Percentiles rank a stretch among this genome's conserved stretches.
phyloP scores from a whole-genome alignment of 768 basidiomycete genomes.

The Lactarius vividus region DNA sequence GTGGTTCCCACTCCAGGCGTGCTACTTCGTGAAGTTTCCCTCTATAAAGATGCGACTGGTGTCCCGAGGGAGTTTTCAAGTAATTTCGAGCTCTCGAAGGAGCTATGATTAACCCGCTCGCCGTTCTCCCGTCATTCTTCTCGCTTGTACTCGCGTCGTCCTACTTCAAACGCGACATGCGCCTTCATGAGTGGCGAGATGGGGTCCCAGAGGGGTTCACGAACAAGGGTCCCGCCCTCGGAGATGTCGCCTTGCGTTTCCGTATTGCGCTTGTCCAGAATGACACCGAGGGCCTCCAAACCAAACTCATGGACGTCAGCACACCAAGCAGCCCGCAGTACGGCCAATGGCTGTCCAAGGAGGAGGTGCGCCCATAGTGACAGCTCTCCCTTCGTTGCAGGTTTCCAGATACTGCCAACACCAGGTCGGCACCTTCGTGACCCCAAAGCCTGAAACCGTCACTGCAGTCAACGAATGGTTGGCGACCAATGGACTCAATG shows the following conservation, averaged over 20 bases:
- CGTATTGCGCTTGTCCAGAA: constrained; percentile 12
- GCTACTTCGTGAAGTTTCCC: neutral
- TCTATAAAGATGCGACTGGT: neutral
- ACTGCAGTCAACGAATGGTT: constrained; percentile 21
- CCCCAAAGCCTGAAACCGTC: constrained; percentile 13
- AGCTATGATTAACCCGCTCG: neutral
- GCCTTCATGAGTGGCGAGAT: constrained; percentile 13
- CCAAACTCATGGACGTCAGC: constrained; percentile 27
- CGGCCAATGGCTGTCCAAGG: constrained; percentile 30
- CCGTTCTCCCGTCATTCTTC: neutral
- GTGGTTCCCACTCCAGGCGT: neutral
- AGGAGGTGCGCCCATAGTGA: constrained; percentile 25
- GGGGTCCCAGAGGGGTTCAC: constrained; percentile 9
- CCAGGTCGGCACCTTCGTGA: constrained; percentile 22
- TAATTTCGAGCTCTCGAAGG: neutral
- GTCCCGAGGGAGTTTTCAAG: neutral
- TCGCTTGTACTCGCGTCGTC: neutral
- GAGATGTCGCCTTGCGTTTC: neutral
- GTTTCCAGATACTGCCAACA: neutral
- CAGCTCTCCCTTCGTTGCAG: neutral
- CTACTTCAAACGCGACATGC: neutral
- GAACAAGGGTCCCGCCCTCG: constrained; percentile 2
- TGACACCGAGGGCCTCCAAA: constrained; percentile 23
- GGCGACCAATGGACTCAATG: constrained; percentile 18
- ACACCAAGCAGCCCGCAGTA: constrained; percentile 28